Percentiles rank a stretch among this genome's conserved stretches.
phyloP scores from a whole-genome alignment of 2,329 filamentous ascomycete genomes.

The Trichoderma semiorbis region DNA sequence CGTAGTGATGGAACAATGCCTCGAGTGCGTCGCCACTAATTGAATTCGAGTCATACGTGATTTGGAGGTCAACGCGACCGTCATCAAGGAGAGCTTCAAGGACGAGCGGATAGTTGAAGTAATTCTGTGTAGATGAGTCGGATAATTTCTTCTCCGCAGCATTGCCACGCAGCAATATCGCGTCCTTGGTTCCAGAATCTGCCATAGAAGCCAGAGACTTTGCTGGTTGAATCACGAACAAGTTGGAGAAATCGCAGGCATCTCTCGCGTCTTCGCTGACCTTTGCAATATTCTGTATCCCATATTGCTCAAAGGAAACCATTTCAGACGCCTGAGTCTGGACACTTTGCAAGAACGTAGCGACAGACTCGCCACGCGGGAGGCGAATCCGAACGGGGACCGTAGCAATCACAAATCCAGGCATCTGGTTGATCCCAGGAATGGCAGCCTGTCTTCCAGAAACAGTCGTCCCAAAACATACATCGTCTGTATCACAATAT shows the following conservation, averaged over 20 bases:
- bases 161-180: constrained; percentile 1
- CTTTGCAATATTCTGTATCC: constrained; percentile 6
- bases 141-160: not conserved
- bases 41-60: constrained; percentile 16
- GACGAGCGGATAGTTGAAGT: constrained; percentile 22
- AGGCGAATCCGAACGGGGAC: constrained; percentile 11
- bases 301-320: constrained; percentile 8
- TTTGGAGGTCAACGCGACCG: not conserved
- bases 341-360: not conserved
- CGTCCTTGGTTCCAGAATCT: not conserved
- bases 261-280: not conserved
- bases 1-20: constrained; percentile 20
- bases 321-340: constrained; percentile 11
- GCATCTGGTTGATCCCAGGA: not conserved
- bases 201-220: not conserved
- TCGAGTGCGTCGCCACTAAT: not conserved
- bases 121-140: not conserved
- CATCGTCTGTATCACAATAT: constrained; percentile 12
- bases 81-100: constrained; percentile 9
- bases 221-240: constrained; percentile 5
- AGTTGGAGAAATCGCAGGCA: constrained; percentile 1
- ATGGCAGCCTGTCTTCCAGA: constrained; percentile 13
- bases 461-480: constrained; percentile 12
- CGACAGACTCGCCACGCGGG: not conserved
- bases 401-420: constrained; percentile 7